Evolutionary conservation across 2,329 filamentous ascomycete species (phyloP), one percentile per base, ranked within the genome.

Genomic region (Alternaria brassicicola): DNA sequence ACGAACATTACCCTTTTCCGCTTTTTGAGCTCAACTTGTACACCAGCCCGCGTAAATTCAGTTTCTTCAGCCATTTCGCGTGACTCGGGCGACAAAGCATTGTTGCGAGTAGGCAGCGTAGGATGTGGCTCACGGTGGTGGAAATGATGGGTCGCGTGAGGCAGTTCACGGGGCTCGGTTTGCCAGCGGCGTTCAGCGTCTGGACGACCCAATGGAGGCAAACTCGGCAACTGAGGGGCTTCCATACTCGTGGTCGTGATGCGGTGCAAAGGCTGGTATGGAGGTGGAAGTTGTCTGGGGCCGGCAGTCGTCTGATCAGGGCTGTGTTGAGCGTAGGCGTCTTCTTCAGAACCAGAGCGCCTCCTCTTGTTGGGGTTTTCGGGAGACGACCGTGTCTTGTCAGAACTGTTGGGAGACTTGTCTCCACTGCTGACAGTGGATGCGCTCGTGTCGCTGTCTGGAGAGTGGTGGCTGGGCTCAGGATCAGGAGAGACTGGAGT

Each of bases 321-420:
- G 49, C 66, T 76, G 57, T 76, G 74, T 56, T 77, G 78, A n/a
- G 71, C 71, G 66, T 72, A 62, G 72, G 67, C 52, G 71, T 75
- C 63, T 61, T 71, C 65, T 65, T 81, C 75, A 6, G 89, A 91
- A 43, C 82, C 79, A 6, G 90, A 92, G 59, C 90, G 85, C 76
- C 92, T 94, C 57, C 83, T 76, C 65, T 84, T 84, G 69, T 87
- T 86, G 77, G 73, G 67, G 52, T 69, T 74, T 13, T 63, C 59
- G 7, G 69, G 65, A 12, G 43, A 47, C 21, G 43, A 47, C 76
- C 92, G 93, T 56, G 83, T 76, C 65, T 84, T 84, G 69, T 87
- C 86, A 77, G 73, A 67, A 42, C 69, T 75, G 10, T 63, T 57
- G 10, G 69, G 65, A 13, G 74, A 73, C 10, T 43, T 54, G 17